Evolutionary conservation across 768 basidiomycete genomes (phyloP).

Genomic region (Hericium erinaceus): DNA sequence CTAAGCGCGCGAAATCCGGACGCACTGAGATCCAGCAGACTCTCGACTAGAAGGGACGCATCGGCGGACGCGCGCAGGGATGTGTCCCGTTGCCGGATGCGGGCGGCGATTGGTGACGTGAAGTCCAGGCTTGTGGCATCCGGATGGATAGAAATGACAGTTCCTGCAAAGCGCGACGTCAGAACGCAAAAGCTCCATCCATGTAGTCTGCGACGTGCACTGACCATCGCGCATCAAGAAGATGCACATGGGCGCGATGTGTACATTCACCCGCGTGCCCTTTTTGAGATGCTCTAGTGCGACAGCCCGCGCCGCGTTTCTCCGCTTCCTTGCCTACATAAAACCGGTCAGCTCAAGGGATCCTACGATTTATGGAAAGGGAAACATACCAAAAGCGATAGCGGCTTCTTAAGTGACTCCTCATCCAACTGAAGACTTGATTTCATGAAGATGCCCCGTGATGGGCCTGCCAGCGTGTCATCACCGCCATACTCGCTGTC

Average conservation of each 20-base stretch:
- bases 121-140: constrained; percentile 33
- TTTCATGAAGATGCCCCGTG: background rate
- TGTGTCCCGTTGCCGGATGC: constrained; percentile 49
- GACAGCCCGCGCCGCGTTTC: constrained; percentile 16
- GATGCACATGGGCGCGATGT: constrained; percentile 54
- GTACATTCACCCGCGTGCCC: constrained; percentile 51
- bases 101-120: constrained; percentile 47
- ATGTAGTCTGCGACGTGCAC: constrained; percentile 8
- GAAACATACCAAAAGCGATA: constrained; percentile 4
- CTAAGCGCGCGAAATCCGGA: background rate
- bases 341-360: constrained; percentile 1
- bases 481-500: constrained; percentile 16
- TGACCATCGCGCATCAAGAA: constrained; percentile 59
- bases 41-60: constrained; percentile 59
- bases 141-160: constrained; percentile 51
- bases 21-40: constrained; percentile 48
- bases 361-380: too few relatives aligned
- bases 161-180: constrained; percentile 30
- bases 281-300: constrained; percentile 32
- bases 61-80: constrained; percentile 55
- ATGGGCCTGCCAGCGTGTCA: background rate
- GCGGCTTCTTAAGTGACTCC: constrained; percentile 8
- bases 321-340: constrained; percentile 26
- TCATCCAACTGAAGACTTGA: background rate
- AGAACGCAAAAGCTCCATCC: too few relatives aligned